phyloP scores from a whole-genome alignment of 371 early-diverging fungal species.

The Zychaea mexicana region DNA sequence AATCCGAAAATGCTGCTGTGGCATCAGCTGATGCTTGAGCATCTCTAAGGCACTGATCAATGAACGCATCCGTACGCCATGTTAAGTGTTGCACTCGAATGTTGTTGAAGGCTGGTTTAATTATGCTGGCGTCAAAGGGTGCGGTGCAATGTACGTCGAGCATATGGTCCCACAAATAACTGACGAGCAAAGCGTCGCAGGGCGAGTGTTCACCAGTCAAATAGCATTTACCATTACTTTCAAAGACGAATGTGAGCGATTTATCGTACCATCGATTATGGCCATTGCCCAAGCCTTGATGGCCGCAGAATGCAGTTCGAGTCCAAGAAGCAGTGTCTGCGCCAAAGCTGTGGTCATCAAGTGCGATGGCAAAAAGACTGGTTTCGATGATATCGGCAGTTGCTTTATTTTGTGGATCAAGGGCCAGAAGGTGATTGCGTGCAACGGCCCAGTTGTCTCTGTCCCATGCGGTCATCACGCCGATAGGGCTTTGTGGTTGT shows the following conservation, averaged over 20 bases:
- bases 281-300: constrained; percentile 42
- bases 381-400: constrained; percentile 58
- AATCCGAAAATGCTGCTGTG: constrained; percentile 64
- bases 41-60: constrained; percentile 41
- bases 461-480: constrained; percentile 82
- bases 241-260: constrained; percentile 62
- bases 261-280: constrained; percentile 93
- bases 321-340: constrained; percentile 34
- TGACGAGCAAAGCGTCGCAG: constrained; percentile 67
- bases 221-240: constrained; percentile 59
- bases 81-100: constrained; percentile 6
- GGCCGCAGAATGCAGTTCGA: constrained; percentile 59
- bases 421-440: constrained; percentile 57
- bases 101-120: not conserved
- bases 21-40: constrained; percentile 54
- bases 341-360: constrained; percentile 70
- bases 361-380: constrained; percentile 73
- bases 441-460: constrained; percentile 84
- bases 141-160: constrained; percentile 33
- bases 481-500: constrained; percentile 56
- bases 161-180: constrained; percentile 56
- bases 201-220: constrained; percentile 87
- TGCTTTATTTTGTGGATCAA: constrained; percentile 51
- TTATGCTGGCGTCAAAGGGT: not conserved
- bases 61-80: constrained; percentile 36